Conservation (phyloP, 2,329 filamentous ascomycete species). For the Thielaviopsis musarum region DNA sequence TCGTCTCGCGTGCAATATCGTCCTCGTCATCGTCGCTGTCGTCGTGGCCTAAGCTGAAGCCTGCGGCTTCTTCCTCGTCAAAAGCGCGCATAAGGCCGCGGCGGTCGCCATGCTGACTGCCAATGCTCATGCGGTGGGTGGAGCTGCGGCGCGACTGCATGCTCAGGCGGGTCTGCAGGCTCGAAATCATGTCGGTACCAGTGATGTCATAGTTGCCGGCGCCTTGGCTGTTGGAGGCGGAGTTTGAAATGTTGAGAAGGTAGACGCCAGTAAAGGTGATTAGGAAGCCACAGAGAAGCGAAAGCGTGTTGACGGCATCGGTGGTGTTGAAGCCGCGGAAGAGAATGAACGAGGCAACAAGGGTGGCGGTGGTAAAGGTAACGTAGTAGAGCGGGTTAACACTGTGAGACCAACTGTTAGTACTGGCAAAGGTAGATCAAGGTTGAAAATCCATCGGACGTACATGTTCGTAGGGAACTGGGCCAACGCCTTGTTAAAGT, state of each 20-base stretch:
- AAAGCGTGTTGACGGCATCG: conserved; percentile 80
- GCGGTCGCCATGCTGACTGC: conserved; percentile 50
- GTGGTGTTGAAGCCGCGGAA: conserved; percentile 94
- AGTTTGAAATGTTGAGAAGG: conserved; percentile 83
- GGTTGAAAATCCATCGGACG: conserved; percentile 20
- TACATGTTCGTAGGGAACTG: conserved; percentile 97
- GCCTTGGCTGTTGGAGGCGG: conserved; percentile 66
- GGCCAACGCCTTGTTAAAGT: conserved; percentile 96
- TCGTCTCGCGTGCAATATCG: conserved; percentile 12
- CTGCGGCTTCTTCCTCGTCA: conserved; percentile 61
- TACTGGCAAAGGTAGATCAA: not conserved
- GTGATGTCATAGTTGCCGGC: conserved; percentile 57
- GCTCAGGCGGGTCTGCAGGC: conserved; percentile 74
- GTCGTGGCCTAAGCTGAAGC: conserved; percentile 65
- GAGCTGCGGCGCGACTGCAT: conserved; percentile 78
- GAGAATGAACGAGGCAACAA: conserved; percentile 88
- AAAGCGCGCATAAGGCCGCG: conserved; percentile 78
- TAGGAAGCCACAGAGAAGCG: conserved; percentile 80
- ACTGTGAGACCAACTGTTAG: conserved; percentile 26
- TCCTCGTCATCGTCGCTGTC: conserved; percentile 50
- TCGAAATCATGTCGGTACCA: conserved; percentile 81
- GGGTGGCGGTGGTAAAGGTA: conserved; percentile 86
- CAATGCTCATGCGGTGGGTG: conserved; percentile 45
- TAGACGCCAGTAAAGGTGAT: conserved; percentile 94
- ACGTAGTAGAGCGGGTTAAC: conserved; percentile 97